phyloP scores from a whole-genome alignment of 495 filamentous ascomycete genomes.

The Xanthoparmelia taractica region DNA sequence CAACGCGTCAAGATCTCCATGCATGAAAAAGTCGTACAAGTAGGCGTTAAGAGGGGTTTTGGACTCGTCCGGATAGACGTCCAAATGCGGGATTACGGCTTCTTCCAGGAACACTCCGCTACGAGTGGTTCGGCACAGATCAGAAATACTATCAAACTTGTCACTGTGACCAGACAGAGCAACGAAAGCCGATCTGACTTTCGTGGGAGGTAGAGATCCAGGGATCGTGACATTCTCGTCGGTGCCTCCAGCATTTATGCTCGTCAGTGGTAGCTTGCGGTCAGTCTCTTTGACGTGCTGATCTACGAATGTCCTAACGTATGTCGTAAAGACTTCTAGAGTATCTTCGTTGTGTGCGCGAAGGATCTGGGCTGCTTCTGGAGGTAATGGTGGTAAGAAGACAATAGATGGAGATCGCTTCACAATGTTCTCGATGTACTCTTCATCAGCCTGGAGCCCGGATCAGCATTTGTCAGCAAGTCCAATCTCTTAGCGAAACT shows the following conservation, averaged over 20 bases:
- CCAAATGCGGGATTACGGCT: slow-evolving; percentile 59
- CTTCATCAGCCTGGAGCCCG: slow-evolving; percentile 28
- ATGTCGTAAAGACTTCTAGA: slow-evolving; percentile 54
- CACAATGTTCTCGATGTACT: slow-evolving; percentile 37
- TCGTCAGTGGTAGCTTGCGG: slow-evolving; percentile 50
- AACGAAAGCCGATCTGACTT: slow-evolving; percentile 56
- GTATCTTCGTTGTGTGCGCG: slow-evolving; percentile 54
- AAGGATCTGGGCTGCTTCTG: slow-evolving; percentile 46
- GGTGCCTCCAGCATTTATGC: slow-evolving; percentile 37
- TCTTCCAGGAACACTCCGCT: slow-evolving; percentile 64
- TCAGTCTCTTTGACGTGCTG: slow-evolving; percentile 52
- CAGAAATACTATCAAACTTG: slow-evolving; percentile 50
- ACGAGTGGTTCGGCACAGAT: slow-evolving; percentile 55
- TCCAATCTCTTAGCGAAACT: neutral
- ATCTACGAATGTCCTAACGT: slow-evolving; percentile 58
- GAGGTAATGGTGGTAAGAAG: slow-evolving; percentile 55
- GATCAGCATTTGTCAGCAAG: neutral
- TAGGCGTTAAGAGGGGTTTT: slow-evolving; percentile 57
- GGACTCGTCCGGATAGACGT: slow-evolving; percentile 45
- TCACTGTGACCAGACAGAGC: slow-evolving; percentile 63
- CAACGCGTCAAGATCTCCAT: slow-evolving; percentile 52
- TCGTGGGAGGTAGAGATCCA: slow-evolving; percentile 20
- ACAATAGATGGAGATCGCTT: slow-evolving; percentile 51
- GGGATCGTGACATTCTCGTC: slow-evolving; percentile 12
- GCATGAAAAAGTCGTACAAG: slow-evolving; percentile 65